Evolutionary conservation across 2,329 filamentous ascomycete genomes (phyloP).

Genomic region (Aspergillus ruber): DNA sequence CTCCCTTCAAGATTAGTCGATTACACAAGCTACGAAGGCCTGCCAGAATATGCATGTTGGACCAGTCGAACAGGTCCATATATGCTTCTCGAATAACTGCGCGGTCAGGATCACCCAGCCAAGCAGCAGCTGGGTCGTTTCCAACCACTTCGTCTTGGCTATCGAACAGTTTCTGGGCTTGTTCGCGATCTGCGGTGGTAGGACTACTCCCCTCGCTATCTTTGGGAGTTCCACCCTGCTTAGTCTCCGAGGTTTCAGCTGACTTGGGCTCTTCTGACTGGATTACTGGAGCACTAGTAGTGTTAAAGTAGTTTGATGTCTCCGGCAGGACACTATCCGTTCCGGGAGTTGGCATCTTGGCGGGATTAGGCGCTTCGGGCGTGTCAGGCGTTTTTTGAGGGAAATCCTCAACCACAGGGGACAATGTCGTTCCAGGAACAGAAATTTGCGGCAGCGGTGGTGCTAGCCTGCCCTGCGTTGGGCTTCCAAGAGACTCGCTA

Average conservation of each 20-base stretch:
- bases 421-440: slow-evolving; percentile 13
- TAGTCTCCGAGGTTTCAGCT: slow-evolving; percentile 11
- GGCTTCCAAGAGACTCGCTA: not conserved
- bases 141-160: slow-evolving; percentile 71
- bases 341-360: slow-evolving; percentile 18
- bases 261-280: slow-evolving; percentile 22
- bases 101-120: slow-evolving; percentile 64
- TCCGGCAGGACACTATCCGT: slow-evolving; percentile 30
- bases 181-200: slow-evolving; percentile 64
- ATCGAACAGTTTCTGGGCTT: slow-evolving; percentile 76
- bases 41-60: slow-evolving; percentile 69
- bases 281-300: slow-evolving; percentile 36
- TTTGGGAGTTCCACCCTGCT: slow-evolving; percentile 9
- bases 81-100: slow-evolving; percentile 63
- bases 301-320: slow-evolving; percentile 39
- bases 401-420: slow-evolving; percentile 23
- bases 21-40: slow-evolving; percentile 75
- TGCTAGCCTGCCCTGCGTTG: slow-evolving; percentile 4
- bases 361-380: slow-evolving; percentile 5
- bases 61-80: slow-evolving; percentile 87
- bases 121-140: slow-evolving; percentile 74
- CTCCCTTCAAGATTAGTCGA: slow-evolving; percentile 74
- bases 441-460: slow-evolving; percentile 2
- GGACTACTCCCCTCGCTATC: slow-evolving; percentile 11
- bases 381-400: slow-evolving; percentile 14